phyloP scores from a whole-genome alignment of 208 protist species.

The Herpetomonas tarakana region DNA sequence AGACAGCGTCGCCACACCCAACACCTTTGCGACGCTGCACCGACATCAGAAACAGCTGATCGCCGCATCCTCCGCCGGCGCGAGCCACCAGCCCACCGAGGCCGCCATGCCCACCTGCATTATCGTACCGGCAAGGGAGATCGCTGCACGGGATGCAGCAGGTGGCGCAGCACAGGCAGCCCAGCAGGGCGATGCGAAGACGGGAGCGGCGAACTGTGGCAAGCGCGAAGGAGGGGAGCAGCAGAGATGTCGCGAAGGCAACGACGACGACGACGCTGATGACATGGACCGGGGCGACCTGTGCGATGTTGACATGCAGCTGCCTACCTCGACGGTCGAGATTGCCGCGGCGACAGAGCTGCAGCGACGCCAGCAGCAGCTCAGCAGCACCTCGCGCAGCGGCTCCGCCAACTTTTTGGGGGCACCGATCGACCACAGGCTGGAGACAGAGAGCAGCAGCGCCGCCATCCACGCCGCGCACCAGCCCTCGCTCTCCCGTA shows the following conservation, averaged over 20 bases:
- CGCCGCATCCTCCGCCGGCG: not conserved
- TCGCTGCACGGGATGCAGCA: no score
- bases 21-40: constrained; percentile 55
- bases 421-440: no score
- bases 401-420: no score
- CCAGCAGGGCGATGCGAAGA: no score
- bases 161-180: no score
- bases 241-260: no score
- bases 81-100: not conserved
- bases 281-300: not conserved
- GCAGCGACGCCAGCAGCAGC: not conserved
- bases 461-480: not conserved
- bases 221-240: no score
- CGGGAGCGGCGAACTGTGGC: no score
- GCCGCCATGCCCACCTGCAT: not conserved
- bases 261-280: constrained; percentile 1
- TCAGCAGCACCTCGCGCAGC: constrained; percentile 3
- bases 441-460: not conserved
- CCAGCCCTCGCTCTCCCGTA: no score
- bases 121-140: not conserved
- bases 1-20: constrained; percentile 55
- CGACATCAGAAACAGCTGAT: constrained; percentile 29
- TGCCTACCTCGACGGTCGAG: constrained; percentile 27
- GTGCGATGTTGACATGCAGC: constrained; percentile 12
- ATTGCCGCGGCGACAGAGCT: constrained; percentile 12